Conservation (phyloP, 2,329 filamentous ascomycete species). For the Ceratocystis eucalypticola region DNA sequence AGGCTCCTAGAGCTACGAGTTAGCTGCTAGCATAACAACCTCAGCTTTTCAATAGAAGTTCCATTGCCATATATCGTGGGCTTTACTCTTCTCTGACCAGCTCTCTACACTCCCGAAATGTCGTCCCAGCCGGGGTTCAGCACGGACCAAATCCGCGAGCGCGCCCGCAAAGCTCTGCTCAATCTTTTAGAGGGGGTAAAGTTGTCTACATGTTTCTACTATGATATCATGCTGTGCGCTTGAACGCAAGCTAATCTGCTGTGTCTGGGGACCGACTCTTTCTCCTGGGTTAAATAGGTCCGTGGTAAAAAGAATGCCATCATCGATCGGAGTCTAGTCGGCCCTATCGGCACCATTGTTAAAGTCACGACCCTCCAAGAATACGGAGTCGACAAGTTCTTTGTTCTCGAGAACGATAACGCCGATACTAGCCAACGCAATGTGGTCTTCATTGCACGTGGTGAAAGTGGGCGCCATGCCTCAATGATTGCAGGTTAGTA, state of each 20-base stretch:
- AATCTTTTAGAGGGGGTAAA: conserved; percentile 89
- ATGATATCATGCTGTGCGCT: conserved; percentile 9
- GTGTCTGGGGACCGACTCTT: not conserved
- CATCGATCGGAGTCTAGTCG: conserved; percentile 79
- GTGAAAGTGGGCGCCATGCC: conserved; percentile 74
- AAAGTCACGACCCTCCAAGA: conserved; percentile 93
- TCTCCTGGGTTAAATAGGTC: conserved; percentile 45
- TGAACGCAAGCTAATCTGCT: not conserved
- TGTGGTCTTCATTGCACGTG: conserved; percentile 82
- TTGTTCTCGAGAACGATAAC: conserved; percentile 91
- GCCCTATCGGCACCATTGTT: conserved; percentile 78
- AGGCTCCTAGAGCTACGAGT: not conserved
- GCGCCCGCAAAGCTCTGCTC: conserved; percentile 77
- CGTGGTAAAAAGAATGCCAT: conserved; percentile 98
- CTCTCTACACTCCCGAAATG: conserved; percentile 36
- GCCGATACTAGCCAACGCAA: conserved; percentile 89
- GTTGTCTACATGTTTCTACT: conserved; percentile 9
- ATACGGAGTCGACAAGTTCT: conserved; percentile 95
- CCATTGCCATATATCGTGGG: not conserved
- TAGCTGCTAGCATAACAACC: too few species aligned
- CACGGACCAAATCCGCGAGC: conserved; percentile 62
- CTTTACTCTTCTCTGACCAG: not conserved
- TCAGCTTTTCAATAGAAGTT: not conserved
- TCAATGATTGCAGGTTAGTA: conserved; percentile 75
- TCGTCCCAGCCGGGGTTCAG: conserved; percentile 58